Conservation (phyloP, 2,329 filamentous ascomycete genomes). For the Alternaria sp. region DNA sequence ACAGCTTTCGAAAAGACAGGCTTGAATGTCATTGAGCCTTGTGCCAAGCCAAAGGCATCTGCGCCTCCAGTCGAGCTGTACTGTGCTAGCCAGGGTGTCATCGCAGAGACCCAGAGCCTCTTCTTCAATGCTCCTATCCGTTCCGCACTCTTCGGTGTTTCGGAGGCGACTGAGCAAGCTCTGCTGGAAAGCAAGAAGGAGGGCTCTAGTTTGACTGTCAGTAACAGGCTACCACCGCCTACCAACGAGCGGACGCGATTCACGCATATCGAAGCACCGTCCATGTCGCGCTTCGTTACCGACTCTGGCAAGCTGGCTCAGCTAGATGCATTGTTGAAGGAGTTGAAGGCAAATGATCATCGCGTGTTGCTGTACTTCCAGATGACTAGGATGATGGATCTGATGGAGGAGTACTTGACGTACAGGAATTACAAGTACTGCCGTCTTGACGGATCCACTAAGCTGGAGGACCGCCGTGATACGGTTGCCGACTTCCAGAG, state of each 20-base stretch:
- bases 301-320: conserved; percentile 96
- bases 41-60: conserved; percentile 77
- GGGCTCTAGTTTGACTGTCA: conserved; percentile 68
- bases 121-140: conserved; percentile 84
- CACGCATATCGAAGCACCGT: conserved; percentile 90
- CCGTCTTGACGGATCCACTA: conserved; percentile 94
- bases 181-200: conserved; percentile 79
- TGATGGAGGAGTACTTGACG: conserved; percentile 98
- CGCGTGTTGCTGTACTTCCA: conserved; percentile 98
- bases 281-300: conserved; percentile 97
- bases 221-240: conserved; percentile 76
- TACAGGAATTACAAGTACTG: conserved; percentile 99
- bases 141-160: conserved; percentile 75
- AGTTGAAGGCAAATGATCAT: conserved; percentile 91
- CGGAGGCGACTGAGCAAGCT: conserved; percentile 71
- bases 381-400: conserved; percentile 99
- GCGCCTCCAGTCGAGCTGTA: conserved; percentile 87
- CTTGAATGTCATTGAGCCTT: conserved; percentile 80
- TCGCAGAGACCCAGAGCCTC: conserved; percentile 72
- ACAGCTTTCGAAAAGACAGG: conserved; percentile 73
- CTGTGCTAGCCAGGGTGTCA: conserved; percentile 72
- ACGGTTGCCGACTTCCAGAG: conserved; percentile 98
- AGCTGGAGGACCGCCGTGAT: conserved; percentile 94
- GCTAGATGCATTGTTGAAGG: conserved; percentile 84
- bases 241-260: conserved; percentile 84